phyloP scores from a whole-genome alignment of 306 rosid genomes.

The Cicer yamashitae region DNA sequence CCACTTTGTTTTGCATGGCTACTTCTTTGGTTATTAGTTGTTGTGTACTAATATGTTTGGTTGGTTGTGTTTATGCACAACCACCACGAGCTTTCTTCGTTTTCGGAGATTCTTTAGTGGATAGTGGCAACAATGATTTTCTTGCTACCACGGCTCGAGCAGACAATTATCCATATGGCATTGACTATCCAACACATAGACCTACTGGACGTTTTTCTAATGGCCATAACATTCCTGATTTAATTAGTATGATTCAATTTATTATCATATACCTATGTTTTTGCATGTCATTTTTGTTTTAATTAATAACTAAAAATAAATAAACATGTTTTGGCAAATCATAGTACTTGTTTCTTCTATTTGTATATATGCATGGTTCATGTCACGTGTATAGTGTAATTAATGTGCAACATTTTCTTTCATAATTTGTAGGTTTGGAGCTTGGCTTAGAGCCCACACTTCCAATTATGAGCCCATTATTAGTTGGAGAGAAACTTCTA shows the following conservation, averaged over 20 bases:
- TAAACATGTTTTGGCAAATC: background rate
- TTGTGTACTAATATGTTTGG: slow-evolving; percentile 30
- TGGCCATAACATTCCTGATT: slow-evolving; percentile 87
- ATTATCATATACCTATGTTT: background rate
- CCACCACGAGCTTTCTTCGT: slow-evolving; percentile 74
- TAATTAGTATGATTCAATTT: slow-evolving; percentile 53
- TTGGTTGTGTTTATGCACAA: slow-evolving; percentile 43
- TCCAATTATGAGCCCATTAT: slow-evolving; percentile 80
- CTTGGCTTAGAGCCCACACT: slow-evolving; percentile 75
- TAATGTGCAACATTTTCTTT: background rate
- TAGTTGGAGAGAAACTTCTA: slow-evolving; percentile 63
- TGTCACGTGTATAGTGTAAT: background rate
- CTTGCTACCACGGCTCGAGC: slow-evolving; percentile 88
- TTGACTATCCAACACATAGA: slow-evolving; percentile 70
- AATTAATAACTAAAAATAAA: background rate
- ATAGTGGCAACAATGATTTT: slow-evolving; percentile 86
- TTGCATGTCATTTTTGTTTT: background rate
- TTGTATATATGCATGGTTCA: slow-evolving; percentile 17
- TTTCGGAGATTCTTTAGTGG: slow-evolving; percentile 93
- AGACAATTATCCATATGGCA: slow-evolving; percentile 79
- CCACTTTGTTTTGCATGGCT: slow-evolving; percentile 14
- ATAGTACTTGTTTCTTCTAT: background rate
- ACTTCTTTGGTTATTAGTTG: slow-evolving; percentile 21
- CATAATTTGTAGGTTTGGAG: slow-evolving; percentile 59
- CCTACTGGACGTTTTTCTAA: slow-evolving; percentile 96